Conservation (phyloP, 2,329 filamentous ascomycete genomes). For the Microcyclosporella mali region DNA sequence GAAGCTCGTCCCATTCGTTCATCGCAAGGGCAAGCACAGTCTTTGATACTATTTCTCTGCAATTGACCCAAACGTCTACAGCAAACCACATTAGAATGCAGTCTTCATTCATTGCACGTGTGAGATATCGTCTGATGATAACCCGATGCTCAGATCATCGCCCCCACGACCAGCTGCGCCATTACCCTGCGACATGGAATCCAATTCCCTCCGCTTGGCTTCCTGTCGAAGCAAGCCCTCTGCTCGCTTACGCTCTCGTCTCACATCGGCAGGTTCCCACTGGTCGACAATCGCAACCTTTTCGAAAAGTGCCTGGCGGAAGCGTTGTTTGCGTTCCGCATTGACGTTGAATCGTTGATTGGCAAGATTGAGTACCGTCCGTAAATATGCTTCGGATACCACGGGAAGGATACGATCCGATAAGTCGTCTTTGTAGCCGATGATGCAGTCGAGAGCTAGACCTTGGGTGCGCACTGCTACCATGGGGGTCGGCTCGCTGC, state of each 20-base stretch:
- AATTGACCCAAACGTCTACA: too few relatives aligned
- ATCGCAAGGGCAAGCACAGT: too few relatives aligned
- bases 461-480: constrained; percentile 82
- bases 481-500: constrained; percentile 53
- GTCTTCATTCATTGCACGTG: too few relatives aligned
- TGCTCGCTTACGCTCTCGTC: constrained; percentile 36
- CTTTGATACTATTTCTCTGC: too few relatives aligned
- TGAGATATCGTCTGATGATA: too few relatives aligned
- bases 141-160: too few relatives aligned
- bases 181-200: too few relatives aligned
- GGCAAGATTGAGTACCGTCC: constrained; percentile 59
- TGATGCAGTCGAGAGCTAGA: constrained; percentile 71
- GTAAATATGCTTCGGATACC: constrained; percentile 63
- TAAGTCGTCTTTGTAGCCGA: constrained; percentile 53
- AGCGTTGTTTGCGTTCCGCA: constrained; percentile 58
- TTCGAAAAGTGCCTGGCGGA: constrained; percentile 47
- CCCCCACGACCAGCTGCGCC: too few relatives aligned
- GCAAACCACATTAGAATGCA: too few relatives aligned
- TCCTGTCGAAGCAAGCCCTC: constrained; percentile 40
- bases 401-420: constrained; percentile 44
- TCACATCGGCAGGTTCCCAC: constrained; percentile 37
- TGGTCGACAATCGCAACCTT: constrained; percentile 26
- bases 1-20: too few relatives aligned
- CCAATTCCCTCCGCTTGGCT: constrained; percentile 1
- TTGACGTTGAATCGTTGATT: constrained; percentile 72